Base-by-base conservation (phyloP, 2,329 filamentous ascomycete genomes). In the Penicillium sp. region DNA sequence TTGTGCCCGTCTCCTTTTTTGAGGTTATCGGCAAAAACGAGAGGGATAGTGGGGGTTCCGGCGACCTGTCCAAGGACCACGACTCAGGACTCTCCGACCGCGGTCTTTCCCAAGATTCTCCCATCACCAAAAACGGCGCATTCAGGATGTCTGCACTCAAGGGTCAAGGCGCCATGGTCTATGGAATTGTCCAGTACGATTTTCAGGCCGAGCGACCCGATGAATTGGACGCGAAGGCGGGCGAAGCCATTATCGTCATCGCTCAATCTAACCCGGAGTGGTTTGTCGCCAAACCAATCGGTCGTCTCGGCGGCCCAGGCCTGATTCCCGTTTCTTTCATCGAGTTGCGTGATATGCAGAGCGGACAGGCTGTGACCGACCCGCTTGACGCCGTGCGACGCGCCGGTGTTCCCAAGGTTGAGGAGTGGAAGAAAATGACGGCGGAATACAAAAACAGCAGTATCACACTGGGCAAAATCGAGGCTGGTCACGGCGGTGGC, bases 371-470 rank as follows among this genome's bases (percentile, higher is more conserved):
- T 0, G 91, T 97, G 1, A 75, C 84, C 19, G 91, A 97, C 73
- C 86, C 93, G 0, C 82, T 90, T 27, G 93, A 93, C 31, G 93
- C 94, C 1, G 91, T 99, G 55, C 86, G 86, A 67, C 87, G 88
- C 66, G 94, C 94, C 1, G 93, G 93, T 21, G 93, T 99, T 8
- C 94, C 94, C 13, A 89, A 88, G 69, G 94, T 99, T 4, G 94
- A 99, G 72, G 94, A 99, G 70, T 99, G 94, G 94, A 99, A 99
- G 81, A 96, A 96, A 78, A 97, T 97, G 91, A 93, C 94, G 0
- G 93, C 93, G 55, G 93, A 97, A 63, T 99, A 99, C 78, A 99
- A 99, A 81, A 97, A 97, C 74, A 96, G 93, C 74, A 97, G 94
- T 77, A 97, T 99, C 72, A 93, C 93, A 0, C 80, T 99, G 42